Percentiles rank a stretch among this genome's conserved stretches.
Conservation (phyloP, 2,329 filamentous ascomycete genomes). For the Sarocladium kiliense region DNA sequence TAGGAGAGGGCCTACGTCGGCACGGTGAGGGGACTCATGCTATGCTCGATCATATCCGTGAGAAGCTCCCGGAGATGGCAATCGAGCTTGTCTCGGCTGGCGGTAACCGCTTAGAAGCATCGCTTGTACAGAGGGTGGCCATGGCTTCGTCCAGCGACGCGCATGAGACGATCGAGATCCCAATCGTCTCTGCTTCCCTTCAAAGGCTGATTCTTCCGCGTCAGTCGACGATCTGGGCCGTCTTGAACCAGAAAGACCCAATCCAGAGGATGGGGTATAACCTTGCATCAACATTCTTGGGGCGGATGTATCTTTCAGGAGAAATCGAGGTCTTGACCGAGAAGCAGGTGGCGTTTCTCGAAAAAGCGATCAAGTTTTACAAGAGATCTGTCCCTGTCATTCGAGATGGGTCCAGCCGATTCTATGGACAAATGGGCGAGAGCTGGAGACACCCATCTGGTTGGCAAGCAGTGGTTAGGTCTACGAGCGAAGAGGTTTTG, state of each 20-base stretch:
- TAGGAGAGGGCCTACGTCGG: constrained; percentile 2
- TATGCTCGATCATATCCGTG: neutral
- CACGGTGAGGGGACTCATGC: constrained; percentile 5
- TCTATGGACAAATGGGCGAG: no score
- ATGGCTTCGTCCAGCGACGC: neutral
- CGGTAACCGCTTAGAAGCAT: neutral
- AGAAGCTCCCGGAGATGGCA: neutral
- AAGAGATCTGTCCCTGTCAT: neutral
- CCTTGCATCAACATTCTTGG: neutral
- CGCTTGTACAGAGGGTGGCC: neutral
- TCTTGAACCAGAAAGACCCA: neutral
- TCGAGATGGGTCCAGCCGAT: neutral
- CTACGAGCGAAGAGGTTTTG: no score
- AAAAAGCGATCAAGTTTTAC: neutral
- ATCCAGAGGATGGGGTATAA: neutral
- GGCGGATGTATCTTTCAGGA: neutral
- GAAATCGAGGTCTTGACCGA: neutral
- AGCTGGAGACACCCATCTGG: neutral
- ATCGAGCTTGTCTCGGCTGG: neutral
- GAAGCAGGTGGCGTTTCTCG: neutral
- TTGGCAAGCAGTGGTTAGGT: neutral
- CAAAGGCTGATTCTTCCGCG: neutral
- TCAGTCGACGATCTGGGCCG: neutral
- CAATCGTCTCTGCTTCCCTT: neutral
- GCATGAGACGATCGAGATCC: neutral